These are phyloP conservation scores for Saturnispora sekii DNA, from an alignment of 805 yeast genomes.

Conservation along the genomic window DNA sequence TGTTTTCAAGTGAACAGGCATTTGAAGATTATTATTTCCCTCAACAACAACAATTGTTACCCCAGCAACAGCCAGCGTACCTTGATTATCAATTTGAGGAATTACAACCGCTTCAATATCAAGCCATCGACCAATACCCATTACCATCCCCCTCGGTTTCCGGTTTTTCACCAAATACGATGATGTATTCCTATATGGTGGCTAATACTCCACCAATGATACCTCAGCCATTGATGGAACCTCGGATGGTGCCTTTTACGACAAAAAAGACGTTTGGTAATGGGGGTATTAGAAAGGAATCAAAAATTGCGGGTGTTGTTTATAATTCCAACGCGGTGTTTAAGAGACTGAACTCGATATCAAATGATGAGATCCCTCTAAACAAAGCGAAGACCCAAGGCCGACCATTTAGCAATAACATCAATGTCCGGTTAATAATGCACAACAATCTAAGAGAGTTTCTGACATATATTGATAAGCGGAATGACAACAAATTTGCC, in stretches of 20 bases:
- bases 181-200: no score
- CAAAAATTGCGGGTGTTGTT: constrained; percentile 20
- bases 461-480: constrained; percentile 20
- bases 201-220: no score
- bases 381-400: constrained; percentile 24
- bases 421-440: constrained; percentile 22
- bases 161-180: no score
- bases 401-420: constrained; percentile 26
- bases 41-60: no score
- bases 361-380: constrained; percentile 1
- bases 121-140: no score
- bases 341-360: constrained; percentile 16
- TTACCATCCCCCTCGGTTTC: no score
- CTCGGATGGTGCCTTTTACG: not conserved
- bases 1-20: no score
- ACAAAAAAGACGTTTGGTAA: not conserved
- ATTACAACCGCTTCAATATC: no score
- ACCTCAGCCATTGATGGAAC: no score
- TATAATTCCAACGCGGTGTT: constrained; percentile 21
- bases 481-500: constrained; percentile 13
- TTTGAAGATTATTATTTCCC: no score
- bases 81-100: no score
- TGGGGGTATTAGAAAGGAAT: constrained; percentile 4
- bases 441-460: constrained; percentile 21
- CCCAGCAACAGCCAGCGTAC: no score